Percentiles rank a stretch among this genome's conserved stretches.
These are phyloP conservation scores for Chrysoporthe austroafricana DNA, from an alignment of 2,329 filamentous ascomycete species.

Conservation along the genomic window DNA sequence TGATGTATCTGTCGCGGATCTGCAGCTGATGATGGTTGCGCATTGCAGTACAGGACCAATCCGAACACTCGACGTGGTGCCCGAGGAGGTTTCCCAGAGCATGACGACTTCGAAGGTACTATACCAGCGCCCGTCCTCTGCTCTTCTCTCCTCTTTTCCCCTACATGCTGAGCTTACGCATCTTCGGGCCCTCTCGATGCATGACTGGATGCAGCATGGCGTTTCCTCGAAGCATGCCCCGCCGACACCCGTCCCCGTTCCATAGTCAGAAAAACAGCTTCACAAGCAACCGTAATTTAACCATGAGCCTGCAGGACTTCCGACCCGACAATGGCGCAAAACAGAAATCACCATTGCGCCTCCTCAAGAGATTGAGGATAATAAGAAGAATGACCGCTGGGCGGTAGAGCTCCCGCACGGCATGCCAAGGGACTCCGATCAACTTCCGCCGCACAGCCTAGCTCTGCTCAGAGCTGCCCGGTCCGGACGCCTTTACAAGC, in stretches of 20 bases:
- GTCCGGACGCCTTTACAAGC: slow-evolving; percentile 76
- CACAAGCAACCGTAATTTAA: not conserved
- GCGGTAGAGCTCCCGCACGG: slow-evolving; percentile 73
- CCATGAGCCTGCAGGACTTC: slow-evolving; percentile 67
- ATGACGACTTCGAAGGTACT: slow-evolving; percentile 64
- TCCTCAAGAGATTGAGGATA: slow-evolving; percentile 65
- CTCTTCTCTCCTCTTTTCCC: not conserved
- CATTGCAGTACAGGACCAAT: slow-evolving; percentile 35
- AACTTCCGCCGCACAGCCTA: slow-evolving; percentile 79
- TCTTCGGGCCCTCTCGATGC: not conserved
- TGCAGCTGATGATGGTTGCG: slow-evolving; percentile 10
- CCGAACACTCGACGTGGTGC: slow-evolving; percentile 60
- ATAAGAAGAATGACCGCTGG: slow-evolving; percentile 69
- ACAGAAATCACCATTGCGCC: slow-evolving; percentile 71
- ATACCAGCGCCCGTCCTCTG: not conserved
- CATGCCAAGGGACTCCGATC: slow-evolving; percentile 84
- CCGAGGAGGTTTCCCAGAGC: slow-evolving; percentile 59
- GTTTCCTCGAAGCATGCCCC: not conserved
- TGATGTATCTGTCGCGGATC: not conserved
- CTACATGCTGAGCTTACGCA: not conserved
- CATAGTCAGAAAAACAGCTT: not conserved
- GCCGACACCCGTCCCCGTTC: not conserved
- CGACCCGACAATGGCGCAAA: slow-evolving; percentile 87
- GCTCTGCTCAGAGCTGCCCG: slow-evolving; percentile 81
- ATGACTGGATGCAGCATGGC: not conserved